Base-by-base conservation (phyloP, 805 yeast genomes). In the Wickerhamiella sorbophila region DNA sequence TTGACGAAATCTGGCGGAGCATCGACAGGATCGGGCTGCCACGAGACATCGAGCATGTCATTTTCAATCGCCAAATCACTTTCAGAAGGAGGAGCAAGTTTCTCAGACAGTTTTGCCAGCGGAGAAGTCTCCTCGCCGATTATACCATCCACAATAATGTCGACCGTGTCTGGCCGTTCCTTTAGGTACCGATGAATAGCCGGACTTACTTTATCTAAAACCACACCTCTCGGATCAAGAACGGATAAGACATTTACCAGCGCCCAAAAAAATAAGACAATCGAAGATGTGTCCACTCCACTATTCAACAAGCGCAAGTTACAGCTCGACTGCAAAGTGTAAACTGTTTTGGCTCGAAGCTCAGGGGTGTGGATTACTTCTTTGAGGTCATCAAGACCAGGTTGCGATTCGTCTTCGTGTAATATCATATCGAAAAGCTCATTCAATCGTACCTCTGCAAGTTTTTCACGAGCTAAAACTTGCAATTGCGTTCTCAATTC, bases 21-120 rank as follows among this genome's bases (percentile, higher is more conserved):
- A 61, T 85, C 95, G 14, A 82, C 70, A 0, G 95, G 95, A 50
- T 83, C 94, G 0, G 95, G 95, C 6, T 58, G 57, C 95, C 95
- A 84, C 37, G 70, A 63, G 2, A 75, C 52, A 48, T 71, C 76
- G 9, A 63, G 49, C 38, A 64, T 54, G 32, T 69, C 74, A 34
- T 71, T 74, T 4, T 44, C 49, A 12, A 41, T 45, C 5, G 46
- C 43, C 45, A 27, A 35, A 40, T 9, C n/a, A 29, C 16, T 38
- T 21, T 24, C 17, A 21, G 34, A 32, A 8, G 52, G 39, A 20
- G 49, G 47, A 6, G 45, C 60, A 10, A 85, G 60, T 45, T 77
- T 79, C 4, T 62, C 61, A 0, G 79, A 68, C 21, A 84, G 55
- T 41, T 75, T 82, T 4, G 63, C 56, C 22, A 80, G 62, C 4